Evolutionary conservation across 2,329 filamentous ascomycete species (phyloP), one percentile per base, ranked within the genome.

Genomic region (Aspergillus uvarum): DNA sequence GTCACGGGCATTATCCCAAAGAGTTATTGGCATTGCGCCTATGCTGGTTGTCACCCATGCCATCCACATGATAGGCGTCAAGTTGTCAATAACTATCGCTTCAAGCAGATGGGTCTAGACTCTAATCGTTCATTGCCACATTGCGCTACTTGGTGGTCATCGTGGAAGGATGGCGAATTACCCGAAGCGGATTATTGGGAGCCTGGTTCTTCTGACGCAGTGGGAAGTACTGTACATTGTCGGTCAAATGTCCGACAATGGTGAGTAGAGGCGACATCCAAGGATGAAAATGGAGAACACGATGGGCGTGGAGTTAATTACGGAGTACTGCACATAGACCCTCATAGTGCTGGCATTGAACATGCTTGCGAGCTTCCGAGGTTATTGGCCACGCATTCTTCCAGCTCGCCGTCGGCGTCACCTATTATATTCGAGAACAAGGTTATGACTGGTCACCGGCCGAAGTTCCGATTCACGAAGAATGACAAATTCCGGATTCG

Each of bases 1-100:
- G 19, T 22, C 47, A 32, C 21, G 53, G 44, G 32, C 16, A 48
- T 29, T 44, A 44, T 44, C 38, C 38, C 16, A 44, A 44, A 44
- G 6, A 19, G 38, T 8, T 44, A 6, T 31, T 47, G 47, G 47
- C 44, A 47, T 47, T 29, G 32, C 53, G 53, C 53, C 53, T 47
- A 47, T 55, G 53, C 42, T 55, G 42, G 53, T 8, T 21, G 32
- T 55, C 53, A 47, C 31, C 35, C n/a, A 44, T 55, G 44, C 16
- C 24, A 55, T 21, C 44, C 53, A 55, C 53, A 55, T 55, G 53
- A 47, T 42, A 48, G 53, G 24, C 32, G 42, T 55, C 53, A 55
- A 47, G 19, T 48, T 50, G 48, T 31, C 48, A 50, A 38, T 38
- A 24, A 29, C 24, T 52, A 49, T 47, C 56, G 47, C 16, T 22